Evolutionary conservation across 2,329 filamentous ascomycete species (phyloP).

Genomic region (Aspergillus puulaauensis): DNA sequence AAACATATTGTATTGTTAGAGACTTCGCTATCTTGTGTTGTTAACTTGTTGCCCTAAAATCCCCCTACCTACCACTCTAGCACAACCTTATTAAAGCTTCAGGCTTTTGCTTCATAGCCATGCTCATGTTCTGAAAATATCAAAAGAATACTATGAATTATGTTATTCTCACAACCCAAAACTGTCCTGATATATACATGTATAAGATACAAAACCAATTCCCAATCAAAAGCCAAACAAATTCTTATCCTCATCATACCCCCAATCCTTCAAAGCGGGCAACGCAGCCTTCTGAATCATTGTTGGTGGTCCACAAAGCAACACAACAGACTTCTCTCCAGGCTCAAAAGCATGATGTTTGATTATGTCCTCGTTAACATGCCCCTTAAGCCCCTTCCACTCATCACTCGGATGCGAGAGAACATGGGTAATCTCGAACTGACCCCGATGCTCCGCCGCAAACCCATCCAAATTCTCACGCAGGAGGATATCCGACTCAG

Average conservation of each 20-base stretch:
- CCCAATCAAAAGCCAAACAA: slow-evolving; percentile 37
- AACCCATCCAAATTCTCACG: slow-evolving; percentile 10
- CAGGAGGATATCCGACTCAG: slow-evolving; percentile 17
- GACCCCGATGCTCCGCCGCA: slow-evolving; percentile 1
- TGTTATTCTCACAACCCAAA: too few species aligned
- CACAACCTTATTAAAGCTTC: too few species aligned
- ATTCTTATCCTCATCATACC: slow-evolving; percentile 47
- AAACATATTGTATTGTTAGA: too few species aligned
- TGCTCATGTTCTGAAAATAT: too few species aligned
- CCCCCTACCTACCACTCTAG: too few species aligned
- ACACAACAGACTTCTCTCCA: slow-evolving; percentile 39
- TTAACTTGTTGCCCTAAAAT: too few species aligned
- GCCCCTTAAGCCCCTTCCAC: slow-evolving; percentile 14
- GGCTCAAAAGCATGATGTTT: slow-evolving; percentile 28
- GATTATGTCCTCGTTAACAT: slow-evolving; percentile 12
- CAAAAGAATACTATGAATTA: too few species aligned
- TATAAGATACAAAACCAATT: background rate
- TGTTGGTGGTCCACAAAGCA: slow-evolving; percentile 49
- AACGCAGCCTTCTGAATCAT: slow-evolving; percentile 55
- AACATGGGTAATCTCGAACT: slow-evolving; percentile 15
- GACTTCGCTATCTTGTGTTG: too few species aligned
- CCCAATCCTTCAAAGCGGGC: slow-evolving; percentile 48
- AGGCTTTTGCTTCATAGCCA: too few species aligned
- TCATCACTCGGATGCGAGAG: slow-evolving; percentile 7
- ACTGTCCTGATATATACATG: too few species aligned